Conservation (phyloP, 2,329 filamentous ascomycete genomes). For the Microdochium bolleyi region DNA sequence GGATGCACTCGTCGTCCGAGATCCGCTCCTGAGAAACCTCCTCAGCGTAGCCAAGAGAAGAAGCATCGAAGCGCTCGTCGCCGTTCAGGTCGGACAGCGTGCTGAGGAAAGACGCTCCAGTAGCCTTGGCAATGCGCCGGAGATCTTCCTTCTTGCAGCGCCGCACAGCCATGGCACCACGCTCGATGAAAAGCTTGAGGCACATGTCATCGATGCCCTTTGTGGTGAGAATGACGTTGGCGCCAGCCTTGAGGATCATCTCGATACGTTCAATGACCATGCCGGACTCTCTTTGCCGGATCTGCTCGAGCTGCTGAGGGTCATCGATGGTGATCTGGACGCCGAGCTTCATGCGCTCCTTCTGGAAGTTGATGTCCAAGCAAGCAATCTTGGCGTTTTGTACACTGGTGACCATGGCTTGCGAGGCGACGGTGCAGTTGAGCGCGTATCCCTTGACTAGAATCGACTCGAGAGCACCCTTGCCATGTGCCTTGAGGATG, state of each 20-base stretch:
- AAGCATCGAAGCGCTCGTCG: slow-evolving; percentile 91
- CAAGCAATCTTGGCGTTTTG: slow-evolving; percentile 94
- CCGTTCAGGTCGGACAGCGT: slow-evolving; percentile 94
- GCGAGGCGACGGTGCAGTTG: slow-evolving; percentile 97
- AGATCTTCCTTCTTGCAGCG: slow-evolving; percentile 99
- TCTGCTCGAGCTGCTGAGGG: slow-evolving; percentile 94
- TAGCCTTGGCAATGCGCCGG: slow-evolving; percentile 89
- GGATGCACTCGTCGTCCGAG: slow-evolving; percentile 96
- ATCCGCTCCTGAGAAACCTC: slow-evolving; percentile 98
- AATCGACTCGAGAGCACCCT: slow-evolving; percentile 79
- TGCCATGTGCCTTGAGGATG: slow-evolving; percentile 95
- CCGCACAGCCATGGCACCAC: slow-evolving; percentile 89
- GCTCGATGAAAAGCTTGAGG: slow-evolving; percentile 90
- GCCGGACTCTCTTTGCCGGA: slow-evolving; percentile 82
- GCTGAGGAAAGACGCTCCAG: slow-evolving; percentile 86
- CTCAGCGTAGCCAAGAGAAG: slow-evolving; percentile 83
- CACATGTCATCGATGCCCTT: slow-evolving; percentile 98
- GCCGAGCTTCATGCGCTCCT: slow-evolving; percentile 98
- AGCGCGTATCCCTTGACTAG: slow-evolving; percentile 94
- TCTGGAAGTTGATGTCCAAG: slow-evolving; percentile 96
- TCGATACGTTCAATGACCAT: slow-evolving; percentile 92
- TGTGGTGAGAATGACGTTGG: slow-evolving; percentile 92
- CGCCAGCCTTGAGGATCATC: slow-evolving; percentile 95
- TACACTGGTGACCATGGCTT: slow-evolving; percentile 93
- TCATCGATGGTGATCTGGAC: slow-evolving; percentile 98